Percentiles rank a stretch among this genome's conserved stretches.
Evolutionary conservation across 2,329 filamentous ascomycete species (phyloP).

Genomic region (Ophiostoma ips): DNA sequence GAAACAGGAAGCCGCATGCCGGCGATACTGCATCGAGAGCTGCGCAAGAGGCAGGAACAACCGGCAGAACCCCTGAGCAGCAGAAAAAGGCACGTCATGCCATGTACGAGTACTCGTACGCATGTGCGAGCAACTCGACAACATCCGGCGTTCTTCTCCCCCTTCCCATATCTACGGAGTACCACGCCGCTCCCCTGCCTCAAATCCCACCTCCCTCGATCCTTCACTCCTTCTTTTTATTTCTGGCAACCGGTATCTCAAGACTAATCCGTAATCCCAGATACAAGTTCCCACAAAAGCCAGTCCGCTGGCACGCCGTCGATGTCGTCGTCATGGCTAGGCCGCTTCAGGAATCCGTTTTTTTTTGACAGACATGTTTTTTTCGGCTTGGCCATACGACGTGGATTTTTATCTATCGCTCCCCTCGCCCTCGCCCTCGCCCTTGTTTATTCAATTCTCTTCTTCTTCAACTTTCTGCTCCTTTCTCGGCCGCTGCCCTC

Average conservation of each 20-base stretch:
- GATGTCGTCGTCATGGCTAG: slow-evolving; percentile 2
- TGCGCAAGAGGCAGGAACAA: slow-evolving; percentile 3
- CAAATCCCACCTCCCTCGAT: neutral
- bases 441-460: too few species aligned
- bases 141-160: neutral
- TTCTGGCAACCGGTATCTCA: slow-evolving; percentile 1
- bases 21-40: neutral
- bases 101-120: neutral
- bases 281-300: slow-evolving; percentile 8
- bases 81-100: neutral
- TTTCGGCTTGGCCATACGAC: too few species aligned
- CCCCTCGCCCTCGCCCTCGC: too few species aligned
- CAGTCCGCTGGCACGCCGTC: slow-evolving; percentile 6
- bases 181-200: neutral
- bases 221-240: neutral
- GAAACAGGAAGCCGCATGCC: neutral
- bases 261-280: slow-evolving; percentile 2
- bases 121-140: too few species aligned
- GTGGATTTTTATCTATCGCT: too few species aligned
- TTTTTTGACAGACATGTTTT: neutral
- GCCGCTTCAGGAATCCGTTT: neutral
- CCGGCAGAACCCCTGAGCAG: neutral
- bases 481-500: too few species aligned
- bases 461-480: too few species aligned
- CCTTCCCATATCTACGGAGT: too few species aligned